A percentile compares a stretch with the other conserved stretches of the same genome.
phyloP scores from a whole-genome alignment of 2,329 filamentous ascomycete species.

The Penicillium sp. region DNA sequence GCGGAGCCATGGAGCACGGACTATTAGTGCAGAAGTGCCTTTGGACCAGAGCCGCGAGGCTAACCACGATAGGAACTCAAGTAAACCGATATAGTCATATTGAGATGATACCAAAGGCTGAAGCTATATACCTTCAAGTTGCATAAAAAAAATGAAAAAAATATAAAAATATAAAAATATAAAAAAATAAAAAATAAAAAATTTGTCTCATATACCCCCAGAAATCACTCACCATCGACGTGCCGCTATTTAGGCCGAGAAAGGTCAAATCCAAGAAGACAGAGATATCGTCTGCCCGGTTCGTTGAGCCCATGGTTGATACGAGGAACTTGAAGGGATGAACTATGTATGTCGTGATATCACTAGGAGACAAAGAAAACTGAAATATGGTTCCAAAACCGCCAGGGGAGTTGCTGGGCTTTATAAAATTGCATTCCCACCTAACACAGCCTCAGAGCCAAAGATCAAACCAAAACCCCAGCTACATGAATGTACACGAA shows the following conservation, averaged over 20 bases:
- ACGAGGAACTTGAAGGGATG: not conserved
- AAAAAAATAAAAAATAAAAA: too few relatives aligned
- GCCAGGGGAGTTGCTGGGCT: not conserved
- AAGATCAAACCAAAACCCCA: not conserved
- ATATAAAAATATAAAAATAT: too few relatives aligned
- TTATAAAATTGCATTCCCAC: not conserved
- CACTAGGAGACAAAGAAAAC: conserved; percentile 1
- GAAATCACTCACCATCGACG: conserved; percentile 49
- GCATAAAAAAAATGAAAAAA: too few relatives aligned
- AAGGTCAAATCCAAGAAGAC: conserved; percentile 55
- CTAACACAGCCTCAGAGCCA: not conserved
- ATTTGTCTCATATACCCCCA: too few relatives aligned
- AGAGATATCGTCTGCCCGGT: conserved; percentile 15
- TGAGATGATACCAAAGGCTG: not conserved
- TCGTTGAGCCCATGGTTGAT: conserved; percentile 17
- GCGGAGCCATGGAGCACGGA: not conserved
- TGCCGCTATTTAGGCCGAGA: conserved; percentile 60
- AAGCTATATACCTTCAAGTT: too few relatives aligned
- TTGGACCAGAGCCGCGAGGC: not conserved
- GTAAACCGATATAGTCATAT: not conserved
- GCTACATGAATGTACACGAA: not conserved
- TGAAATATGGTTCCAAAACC: not conserved
- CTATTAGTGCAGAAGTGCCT: not conserved
- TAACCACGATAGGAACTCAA: conserved; percentile 1
- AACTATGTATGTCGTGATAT: not conserved